A percentile compares a stretch with the other conserved stretches of the same genome.
Evolutionary conservation across 345 rosid species (phyloP).

Genomic region (Eucalyptus grandis): DNA sequence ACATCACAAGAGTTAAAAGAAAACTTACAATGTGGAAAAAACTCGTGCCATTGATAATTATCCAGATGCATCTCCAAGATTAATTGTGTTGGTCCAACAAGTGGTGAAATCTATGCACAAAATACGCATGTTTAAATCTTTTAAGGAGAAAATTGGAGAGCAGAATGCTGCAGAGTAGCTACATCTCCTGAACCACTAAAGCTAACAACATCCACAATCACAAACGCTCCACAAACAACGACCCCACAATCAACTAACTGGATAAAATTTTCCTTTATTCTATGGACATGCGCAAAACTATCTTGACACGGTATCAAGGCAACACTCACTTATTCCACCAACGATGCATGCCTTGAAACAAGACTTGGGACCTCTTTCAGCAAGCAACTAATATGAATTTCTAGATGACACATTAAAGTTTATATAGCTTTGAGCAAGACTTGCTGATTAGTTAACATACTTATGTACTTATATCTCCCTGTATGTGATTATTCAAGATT

Average conservation of each 20-base stretch:
- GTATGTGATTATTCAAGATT: not conserved
- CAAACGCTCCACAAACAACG: not conserved
- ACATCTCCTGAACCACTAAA: not conserved
- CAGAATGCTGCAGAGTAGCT: not conserved
- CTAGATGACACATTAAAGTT: not conserved
- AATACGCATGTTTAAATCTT: not conserved
- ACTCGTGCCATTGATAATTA: constrained; percentile 82
- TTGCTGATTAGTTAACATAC: not conserved
- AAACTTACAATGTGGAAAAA: constrained; percentile 66
- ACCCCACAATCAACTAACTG: not conserved
- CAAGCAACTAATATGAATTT: not conserved
- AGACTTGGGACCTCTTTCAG: not conserved
- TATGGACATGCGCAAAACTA: not conserved
- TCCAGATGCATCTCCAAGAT: constrained; percentile 53
- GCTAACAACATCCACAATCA: not conserved
- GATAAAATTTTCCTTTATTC: not conserved
- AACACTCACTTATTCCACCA: not conserved
- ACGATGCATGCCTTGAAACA: not conserved
- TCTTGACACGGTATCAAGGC: not conserved
- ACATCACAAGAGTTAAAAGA: not conserved
- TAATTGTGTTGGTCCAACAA: constrained; percentile 63
- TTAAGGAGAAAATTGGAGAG: not conserved
- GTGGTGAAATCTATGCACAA: constrained; percentile 61
- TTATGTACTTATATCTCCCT: not conserved
- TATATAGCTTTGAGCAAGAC: not conserved